Conservation (phyloP, 345 rosid genomes). For the Dipteronia dyeriana region DNA sequence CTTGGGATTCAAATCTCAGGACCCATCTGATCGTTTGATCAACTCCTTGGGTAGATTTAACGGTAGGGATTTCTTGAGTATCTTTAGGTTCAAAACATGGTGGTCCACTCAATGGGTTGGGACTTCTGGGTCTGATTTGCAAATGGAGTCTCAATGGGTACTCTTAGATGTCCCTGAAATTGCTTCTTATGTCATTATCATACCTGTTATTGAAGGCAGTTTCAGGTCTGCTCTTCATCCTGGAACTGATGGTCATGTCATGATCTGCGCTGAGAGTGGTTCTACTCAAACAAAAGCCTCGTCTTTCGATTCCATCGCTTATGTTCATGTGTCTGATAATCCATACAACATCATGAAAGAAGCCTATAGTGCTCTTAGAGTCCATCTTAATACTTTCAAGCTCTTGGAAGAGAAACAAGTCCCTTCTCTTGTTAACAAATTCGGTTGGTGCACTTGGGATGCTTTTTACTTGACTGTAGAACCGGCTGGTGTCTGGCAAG, state of each 20-base stretch:
- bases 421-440: slow-evolving; percentile 63
- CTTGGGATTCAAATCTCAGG: slow-evolving; percentile 54
- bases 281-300: slow-evolving; percentile 51
- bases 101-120: slow-evolving; percentile 92
- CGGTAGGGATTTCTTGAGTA: slow-evolving; percentile 54
- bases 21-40: slow-evolving; percentile 40
- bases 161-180: slow-evolving; percentile 67
- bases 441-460: slow-evolving; percentile 99
- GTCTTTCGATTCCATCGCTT: slow-evolving; percentile 59
- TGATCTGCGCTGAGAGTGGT: slow-evolving; percentile 75
- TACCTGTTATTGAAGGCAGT: slow-evolving; percentile 67
- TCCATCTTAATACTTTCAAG: slow-evolving; percentile 75
- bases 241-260: slow-evolving; percentile 54
- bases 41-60: slow-evolving; percentile 71
- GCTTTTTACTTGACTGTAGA: slow-evolving; percentile 84
- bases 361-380: slow-evolving; percentile 66
- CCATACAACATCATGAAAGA: slow-evolving; percentile 83
- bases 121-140: slow-evolving; percentile 73
- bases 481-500: slow-evolving; percentile 74
- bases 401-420: slow-evolving; percentile 73
- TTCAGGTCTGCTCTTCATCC: slow-evolving; percentile 73
- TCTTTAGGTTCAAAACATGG: slow-evolving; percentile 89
- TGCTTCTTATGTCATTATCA: slow-evolving; percentile 50
- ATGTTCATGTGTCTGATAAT: slow-evolving; percentile 70
- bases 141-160: slow-evolving; percentile 80